Evolutionary conservation across 768 basidiomycete species (phyloP).

Genomic region (Clitopilus hobsonii): DNA sequence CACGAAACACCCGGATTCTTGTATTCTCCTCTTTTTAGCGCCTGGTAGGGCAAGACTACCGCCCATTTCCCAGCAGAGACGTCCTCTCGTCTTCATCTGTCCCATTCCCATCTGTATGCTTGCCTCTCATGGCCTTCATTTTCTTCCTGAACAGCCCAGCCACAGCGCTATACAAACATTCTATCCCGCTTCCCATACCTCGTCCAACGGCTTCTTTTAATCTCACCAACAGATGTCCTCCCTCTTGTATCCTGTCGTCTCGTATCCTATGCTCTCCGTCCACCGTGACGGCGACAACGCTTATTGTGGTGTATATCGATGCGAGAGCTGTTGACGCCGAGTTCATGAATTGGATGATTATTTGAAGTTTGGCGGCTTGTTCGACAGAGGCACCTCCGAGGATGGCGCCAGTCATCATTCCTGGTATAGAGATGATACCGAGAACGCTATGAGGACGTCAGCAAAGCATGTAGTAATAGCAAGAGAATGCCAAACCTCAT

Average conservation of each 20-base stretch:
- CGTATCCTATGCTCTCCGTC: slow-evolving; percentile 66
- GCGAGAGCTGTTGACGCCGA: slow-evolving; percentile 72
- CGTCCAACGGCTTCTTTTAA: not conserved
- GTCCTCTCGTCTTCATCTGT: not conserved
- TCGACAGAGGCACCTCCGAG: slow-evolving; percentile 81
- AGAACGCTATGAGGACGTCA: slow-evolving; percentile 38
- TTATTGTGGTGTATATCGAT: slow-evolving; percentile 56
- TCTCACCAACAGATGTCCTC: not conserved
- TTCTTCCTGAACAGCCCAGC: not conserved
- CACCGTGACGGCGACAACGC: slow-evolving; percentile 57
- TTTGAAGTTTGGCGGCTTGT: slow-evolving; percentile 82
- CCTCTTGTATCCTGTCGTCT: slow-evolving; percentile 49
- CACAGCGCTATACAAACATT: not conserved
- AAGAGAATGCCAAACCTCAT: slow-evolving; percentile 55
- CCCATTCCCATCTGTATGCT: too few species aligned
- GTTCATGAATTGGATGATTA: slow-evolving; percentile 95
- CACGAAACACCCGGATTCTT: too few species aligned
- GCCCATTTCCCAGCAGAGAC: not conserved
- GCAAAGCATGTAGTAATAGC: not conserved
- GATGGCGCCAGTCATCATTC: slow-evolving; percentile 92
- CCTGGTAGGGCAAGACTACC: too few species aligned
- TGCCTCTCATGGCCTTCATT: not conserved
- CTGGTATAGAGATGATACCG: slow-evolving; percentile 73
- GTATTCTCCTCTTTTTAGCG: too few species aligned
- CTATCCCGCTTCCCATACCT: not conserved